Percentiles rank a stretch among this genome's conserved stretches.
Conservation (phyloP, 108 stramenopile species). For the Nitzschia inconspicua region DNA sequence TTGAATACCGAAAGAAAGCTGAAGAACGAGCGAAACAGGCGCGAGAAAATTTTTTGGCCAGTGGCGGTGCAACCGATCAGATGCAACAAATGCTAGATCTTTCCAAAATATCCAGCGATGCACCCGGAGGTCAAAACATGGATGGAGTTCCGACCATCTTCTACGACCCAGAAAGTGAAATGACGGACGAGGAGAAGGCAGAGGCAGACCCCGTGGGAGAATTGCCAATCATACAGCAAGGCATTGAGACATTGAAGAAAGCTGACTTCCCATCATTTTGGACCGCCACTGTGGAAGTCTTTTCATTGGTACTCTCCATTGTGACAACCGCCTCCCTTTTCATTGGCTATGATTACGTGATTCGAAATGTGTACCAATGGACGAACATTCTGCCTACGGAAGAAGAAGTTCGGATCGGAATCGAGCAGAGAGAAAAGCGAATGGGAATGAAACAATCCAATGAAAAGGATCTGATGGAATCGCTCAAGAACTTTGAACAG, state of each 20-base stretch:
- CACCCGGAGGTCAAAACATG: slow-evolving; percentile 12
- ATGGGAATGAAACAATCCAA: not conserved
- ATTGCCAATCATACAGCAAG: slow-evolving; percentile 52
- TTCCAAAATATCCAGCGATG: slow-evolving; percentile 52
- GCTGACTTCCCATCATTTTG: slow-evolving; percentile 52
- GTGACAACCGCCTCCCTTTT: slow-evolving; percentile 57
- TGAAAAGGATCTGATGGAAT: not conserved
- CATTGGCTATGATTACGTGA: slow-evolving; percentile 50
- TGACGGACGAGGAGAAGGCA: slow-evolving; percentile 72
- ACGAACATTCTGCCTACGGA: slow-evolving; percentile 60
- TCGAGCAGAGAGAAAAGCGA: slow-evolving; percentile 18
- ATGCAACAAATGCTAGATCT: slow-evolving; percentile 44
- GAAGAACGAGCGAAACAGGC: slow-evolving; percentile 41
- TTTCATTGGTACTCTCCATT: slow-evolving; percentile 51
- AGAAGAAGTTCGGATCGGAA: slow-evolving; percentile 30
- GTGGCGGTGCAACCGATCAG: not conserved
- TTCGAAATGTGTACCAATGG: slow-evolving; percentile 47
- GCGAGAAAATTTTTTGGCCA: slow-evolving; percentile 8
- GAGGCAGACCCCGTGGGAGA: slow-evolving; percentile 69
- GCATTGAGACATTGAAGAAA: slow-evolving; percentile 41
- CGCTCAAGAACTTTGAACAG: slow-evolving; percentile 1
- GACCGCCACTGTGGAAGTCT: slow-evolving; percentile 49
- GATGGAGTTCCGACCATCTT: slow-evolving; percentile 41
- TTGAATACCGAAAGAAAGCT: slow-evolving; percentile 54
- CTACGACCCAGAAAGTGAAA: slow-evolving; percentile 70